Evolutionary conservation across 139 green algal genomes (phyloP), one percentile per base, ranked within the genome.

Genomic region (Yamagishiella unicocca): DNA sequence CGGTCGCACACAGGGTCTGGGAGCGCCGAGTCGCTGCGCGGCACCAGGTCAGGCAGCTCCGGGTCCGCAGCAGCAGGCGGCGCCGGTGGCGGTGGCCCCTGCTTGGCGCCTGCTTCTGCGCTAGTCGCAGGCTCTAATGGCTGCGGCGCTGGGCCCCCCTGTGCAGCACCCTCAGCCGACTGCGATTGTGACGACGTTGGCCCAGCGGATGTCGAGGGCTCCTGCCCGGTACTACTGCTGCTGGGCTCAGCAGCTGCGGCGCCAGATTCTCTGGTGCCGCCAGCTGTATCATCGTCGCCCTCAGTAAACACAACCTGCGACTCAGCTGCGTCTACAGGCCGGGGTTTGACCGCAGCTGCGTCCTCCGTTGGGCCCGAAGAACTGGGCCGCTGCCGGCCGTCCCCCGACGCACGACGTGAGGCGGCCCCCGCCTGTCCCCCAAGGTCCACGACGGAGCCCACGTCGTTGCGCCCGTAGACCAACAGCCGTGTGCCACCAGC

Each of bases 11-110:
- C 77, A 8, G 75, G 55, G 70, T 91, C 88, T 2, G 88, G 37
- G 50, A 93, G 75, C 25, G 88, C 90, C 1, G n/a, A 76, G 14
- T 74, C 76, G 2, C 85, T 93, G 40, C 90, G 78, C 6, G 83
- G 87, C 1, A 89, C 84, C 24, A 93, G 71, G 29, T 91, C 87
- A 0, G 90, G 90, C 40, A 87, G 71, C 62, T 71, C 38, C 17
- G 53, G 77, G 25, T 64, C 68, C 4, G 71, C 55, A 10, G 17
- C 31, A 21, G 74, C 27, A 25, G 54, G 37, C 17, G 4, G 74
- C 5, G 70, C 12, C 1, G 70, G 24, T 4, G 40, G 55, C 1
- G 40, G 24, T 8, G 62, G 3, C 2, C 1, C 42, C 5, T 58
- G 50, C 12, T 17, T 58, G 50, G n/a, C n/a, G n/a, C n/a, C n/a